Percentiles rank a stretch among this genome's conserved stretches.
These are phyloP conservation scores for Lepidium campestre DNA, from an alignment of 441 rosid species.

Conservation along the genomic window DNA sequence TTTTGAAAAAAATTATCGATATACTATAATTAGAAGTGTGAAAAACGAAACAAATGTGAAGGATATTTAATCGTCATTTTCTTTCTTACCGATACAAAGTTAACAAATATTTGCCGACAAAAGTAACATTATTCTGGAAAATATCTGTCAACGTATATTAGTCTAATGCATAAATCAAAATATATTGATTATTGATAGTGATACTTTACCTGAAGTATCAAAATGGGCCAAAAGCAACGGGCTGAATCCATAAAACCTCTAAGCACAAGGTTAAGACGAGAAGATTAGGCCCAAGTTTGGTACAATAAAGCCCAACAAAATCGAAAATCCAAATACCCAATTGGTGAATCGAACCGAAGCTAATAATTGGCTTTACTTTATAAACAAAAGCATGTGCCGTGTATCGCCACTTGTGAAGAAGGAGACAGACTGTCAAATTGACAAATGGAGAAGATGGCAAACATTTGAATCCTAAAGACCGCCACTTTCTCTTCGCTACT, in stretches of 20 bases:
- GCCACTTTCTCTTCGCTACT: constrained; percentile 25
- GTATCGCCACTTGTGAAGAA: constrained; percentile 2
- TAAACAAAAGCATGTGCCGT: background rate
- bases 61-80: background rate
- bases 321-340: background rate
- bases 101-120: background rate
- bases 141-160: background rate
- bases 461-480: constrained; percentile 33
- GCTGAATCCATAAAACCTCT: too few relatives aligned
- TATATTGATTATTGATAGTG: background rate
- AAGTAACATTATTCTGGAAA: background rate
- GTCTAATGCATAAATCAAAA: background rate
- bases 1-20: background rate
- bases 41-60: background rate
- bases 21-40: background rate
- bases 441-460: constrained; percentile 23
- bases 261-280: too few relatives aligned
- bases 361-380: background rate
- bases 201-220: background rate
- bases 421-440: constrained; percentile 18
- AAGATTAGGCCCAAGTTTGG: background rate
- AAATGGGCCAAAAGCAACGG: background rate
- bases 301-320: background rate
- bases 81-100: background rate
- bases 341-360: background rate